Evolutionary conservation across 495 filamentous ascomycete species (phyloP), one percentile per base, ranked within the genome.

Genomic region (Tuber umbilicatum): DNA sequence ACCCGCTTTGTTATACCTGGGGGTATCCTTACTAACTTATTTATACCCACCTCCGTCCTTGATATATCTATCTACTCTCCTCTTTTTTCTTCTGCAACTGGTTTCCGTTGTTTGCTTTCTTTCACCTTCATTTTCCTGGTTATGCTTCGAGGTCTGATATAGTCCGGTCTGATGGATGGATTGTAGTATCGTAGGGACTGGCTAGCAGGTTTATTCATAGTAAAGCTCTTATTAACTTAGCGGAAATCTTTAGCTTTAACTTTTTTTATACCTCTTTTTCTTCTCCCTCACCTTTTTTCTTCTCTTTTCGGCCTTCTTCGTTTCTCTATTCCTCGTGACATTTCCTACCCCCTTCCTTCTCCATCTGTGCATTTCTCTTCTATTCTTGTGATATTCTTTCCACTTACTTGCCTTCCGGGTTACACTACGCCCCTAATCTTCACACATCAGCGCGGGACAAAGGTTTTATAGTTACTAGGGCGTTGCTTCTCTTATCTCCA

Each of bases 51-150:
- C 1, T 55, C 23, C 2, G 0, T 9, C 47, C 75, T 87, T 98
- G 80, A 98, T 99, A 94, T 96, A 99, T 64, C 27, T 92, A 92
- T 93, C 83, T 80, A 87, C 76, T 68, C 19, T 73, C 40, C 68
- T 73, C 41, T 73, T 73, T 40, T 31, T 38, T 73, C 43, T 75
- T 79, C 69, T 69, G 71, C 55, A 23, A 37, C 23, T 38, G 19
- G 14, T 79, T 73, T 70, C 55, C 55, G 43, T 72, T 64, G 68
- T 31, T 70, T 43, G 38, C 37, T 43, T 74, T 47, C 45, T 41
- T 64, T 69, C 72, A 50, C 70, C 45, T 70, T 70, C 69, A 45
- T 39, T 67, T 74, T 27, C 75, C 16, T 42, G 23, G 37, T n/a
- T 74, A 74, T 70, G 68, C 68, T 74, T 74, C 16, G 73, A 45